Conservation (phyloP, 2,329 filamentous ascomycete genomes). For the Alternaria triticina region DNA sequence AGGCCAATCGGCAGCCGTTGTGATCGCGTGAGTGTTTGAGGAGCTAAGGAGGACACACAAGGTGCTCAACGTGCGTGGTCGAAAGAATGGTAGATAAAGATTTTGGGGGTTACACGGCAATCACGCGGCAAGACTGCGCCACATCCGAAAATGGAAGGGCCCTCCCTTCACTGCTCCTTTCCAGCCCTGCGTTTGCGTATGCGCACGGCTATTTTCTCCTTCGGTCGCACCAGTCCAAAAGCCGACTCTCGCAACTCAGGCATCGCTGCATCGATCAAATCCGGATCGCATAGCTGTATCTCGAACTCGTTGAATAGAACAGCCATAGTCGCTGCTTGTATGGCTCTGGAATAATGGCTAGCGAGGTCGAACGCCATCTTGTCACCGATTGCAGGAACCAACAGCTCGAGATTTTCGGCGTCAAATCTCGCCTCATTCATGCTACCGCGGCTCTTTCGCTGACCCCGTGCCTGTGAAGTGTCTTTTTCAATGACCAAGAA, state of each 20-base stretch:
- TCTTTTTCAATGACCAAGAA: slow-evolving; percentile 22
- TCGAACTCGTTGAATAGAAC: slow-evolving; percentile 36
- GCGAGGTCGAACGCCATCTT: slow-evolving; percentile 14
- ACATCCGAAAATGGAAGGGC: neutral
- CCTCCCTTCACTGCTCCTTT: neutral
- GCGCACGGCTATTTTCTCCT: slow-evolving; percentile 27
- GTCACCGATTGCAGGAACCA: slow-evolving; percentile 15
- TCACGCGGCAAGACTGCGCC: neutral
- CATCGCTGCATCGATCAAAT: slow-evolving; percentile 22
- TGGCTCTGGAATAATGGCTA: slow-evolving; percentile 17
- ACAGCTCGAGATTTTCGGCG: slow-evolving; percentile 22
- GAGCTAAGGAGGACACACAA: neutral
- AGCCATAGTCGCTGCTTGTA: slow-evolving; percentile 31
- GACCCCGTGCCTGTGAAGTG: neutral
- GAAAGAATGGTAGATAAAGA: neutral
- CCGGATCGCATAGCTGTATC: slow-evolving; percentile 31
- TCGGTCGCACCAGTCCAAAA: slow-evolving; percentile 28
- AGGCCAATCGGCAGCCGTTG: neutral
- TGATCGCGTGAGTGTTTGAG: neutral
- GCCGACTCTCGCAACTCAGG: slow-evolving; percentile 23
- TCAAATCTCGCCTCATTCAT: slow-evolving; percentile 14
- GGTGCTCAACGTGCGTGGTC: neutral
- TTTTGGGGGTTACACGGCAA: neutral
- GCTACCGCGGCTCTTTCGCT: neutral
- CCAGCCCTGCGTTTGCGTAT: slow-evolving; percentile 30